A percentile compares a stretch with the other conserved stretches of the same genome.
phyloP scores from a whole-genome alignment of 352 stramenopile genomes.

The Phytophthora megakarya region DNA sequence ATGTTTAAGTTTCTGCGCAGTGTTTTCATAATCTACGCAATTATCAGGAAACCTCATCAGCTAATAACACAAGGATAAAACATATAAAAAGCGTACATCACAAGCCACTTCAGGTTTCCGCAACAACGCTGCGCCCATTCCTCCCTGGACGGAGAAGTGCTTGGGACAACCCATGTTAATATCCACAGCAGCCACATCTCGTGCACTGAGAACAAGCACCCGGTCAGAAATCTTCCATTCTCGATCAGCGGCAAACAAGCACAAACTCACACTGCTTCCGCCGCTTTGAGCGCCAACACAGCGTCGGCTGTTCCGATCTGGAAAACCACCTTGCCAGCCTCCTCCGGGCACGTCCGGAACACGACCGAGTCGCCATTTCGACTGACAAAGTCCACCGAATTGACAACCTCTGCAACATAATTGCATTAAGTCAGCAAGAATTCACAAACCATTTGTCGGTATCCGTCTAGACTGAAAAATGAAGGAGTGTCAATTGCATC shows the following conservation, averaged over 20 bases:
- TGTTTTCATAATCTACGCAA: conserved; percentile 76
- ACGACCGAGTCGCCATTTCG: conserved; percentile 85
- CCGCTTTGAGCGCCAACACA: conserved; percentile 75
- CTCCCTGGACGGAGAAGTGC: conserved; percentile 91
- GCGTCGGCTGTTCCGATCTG: conserved; percentile 89
- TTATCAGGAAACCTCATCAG: not conserved
- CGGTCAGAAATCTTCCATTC: not conserved
- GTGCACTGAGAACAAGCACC: conserved; percentile 36
- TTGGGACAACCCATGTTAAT: conserved; percentile 97
- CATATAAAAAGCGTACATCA: conserved; percentile 47
- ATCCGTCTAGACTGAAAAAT: not conserved
- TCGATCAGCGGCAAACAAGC: too few relatives aligned
- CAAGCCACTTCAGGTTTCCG: conserved; percentile 88
- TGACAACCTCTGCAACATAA: conserved; percentile 54
- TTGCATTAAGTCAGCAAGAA: conserved; percentile 4
- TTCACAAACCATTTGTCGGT: not conserved
- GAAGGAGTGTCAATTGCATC: not conserved
- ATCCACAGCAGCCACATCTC: conserved; percentile 91
- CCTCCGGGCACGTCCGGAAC: conserved; percentile 87
- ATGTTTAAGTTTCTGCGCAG: conserved; percentile 81
- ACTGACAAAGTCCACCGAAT: conserved; percentile 91
- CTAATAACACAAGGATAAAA: not conserved
- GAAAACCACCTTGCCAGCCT: conserved; percentile 86
- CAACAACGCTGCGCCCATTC: conserved; percentile 92
- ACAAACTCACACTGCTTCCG: conserved; percentile 69